Conservation (phyloP, 2,329 filamentous ascomycete genomes). For the Paecilomyces sp. region DNA sequence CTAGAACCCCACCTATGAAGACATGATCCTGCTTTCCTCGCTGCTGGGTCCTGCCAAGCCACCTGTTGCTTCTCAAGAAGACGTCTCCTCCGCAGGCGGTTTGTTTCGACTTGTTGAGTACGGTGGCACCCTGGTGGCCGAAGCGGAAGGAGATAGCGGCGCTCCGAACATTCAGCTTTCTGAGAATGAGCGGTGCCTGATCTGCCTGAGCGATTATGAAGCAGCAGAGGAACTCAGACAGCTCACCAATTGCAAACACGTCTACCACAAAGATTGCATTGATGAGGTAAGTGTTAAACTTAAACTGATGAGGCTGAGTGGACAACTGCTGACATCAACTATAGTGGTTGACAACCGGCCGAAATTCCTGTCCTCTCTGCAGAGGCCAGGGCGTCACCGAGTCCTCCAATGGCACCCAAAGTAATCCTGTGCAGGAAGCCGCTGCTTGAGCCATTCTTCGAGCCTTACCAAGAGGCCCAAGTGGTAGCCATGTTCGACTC, state of each 20-base stretch:
- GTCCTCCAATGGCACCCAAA: conserved; percentile 1
- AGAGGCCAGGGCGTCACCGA: conserved; percentile 53
- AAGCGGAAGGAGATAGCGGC: conserved; percentile 32
- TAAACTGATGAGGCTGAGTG: not conserved
- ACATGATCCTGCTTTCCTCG: conserved; percentile 63
- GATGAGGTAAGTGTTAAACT: conserved; percentile 51
- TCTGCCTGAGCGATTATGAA: conserved; percentile 62
- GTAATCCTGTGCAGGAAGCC: not conserved
- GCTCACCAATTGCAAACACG: conserved; percentile 56
- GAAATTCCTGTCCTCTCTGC: conserved; percentile 58
- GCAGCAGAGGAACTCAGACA: conserved; percentile 53
- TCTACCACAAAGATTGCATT: conserved; percentile 64
- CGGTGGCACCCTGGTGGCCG: conserved; percentile 39
- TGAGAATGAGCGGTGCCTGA: conserved; percentile 54
- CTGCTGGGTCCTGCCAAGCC: conserved; percentile 62
- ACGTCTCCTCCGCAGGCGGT: conserved; percentile 56
- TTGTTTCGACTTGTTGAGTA: conserved; percentile 48
- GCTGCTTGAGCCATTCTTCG: not conserved
- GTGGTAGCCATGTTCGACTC: not conserved
- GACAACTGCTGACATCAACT: not conserved
- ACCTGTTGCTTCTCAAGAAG: conserved; percentile 58
- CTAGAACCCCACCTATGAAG: conserved; percentile 60
- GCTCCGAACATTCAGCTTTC: conserved; percentile 25
- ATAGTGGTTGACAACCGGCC: conserved; percentile 62
- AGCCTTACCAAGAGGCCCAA: not conserved